These are phyloP conservation scores for Exserohilum rostratum DNA, from an alignment of 2,329 filamentous ascomycete genomes.

Conservation along the genomic window DNA sequence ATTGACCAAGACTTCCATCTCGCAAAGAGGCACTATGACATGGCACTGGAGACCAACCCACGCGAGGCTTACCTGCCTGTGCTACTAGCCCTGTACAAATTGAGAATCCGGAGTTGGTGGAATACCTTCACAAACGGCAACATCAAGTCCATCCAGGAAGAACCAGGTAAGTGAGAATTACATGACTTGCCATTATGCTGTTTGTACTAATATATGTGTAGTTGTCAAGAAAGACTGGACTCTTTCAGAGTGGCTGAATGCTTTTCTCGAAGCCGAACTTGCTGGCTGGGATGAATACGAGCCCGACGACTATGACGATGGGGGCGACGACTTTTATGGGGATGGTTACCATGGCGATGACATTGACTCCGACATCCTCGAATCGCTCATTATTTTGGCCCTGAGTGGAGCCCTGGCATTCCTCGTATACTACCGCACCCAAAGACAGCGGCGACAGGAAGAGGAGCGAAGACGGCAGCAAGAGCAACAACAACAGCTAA, in stretches of 20 bases:
- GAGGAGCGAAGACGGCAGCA: slow-evolving; percentile 44
- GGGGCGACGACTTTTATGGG: slow-evolving; percentile 63
- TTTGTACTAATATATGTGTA: slow-evolving; percentile 42
- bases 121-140: slow-evolving; percentile 90
- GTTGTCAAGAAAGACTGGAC: slow-evolving; percentile 76
- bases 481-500: slow-evolving; percentile 42
- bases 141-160: slow-evolving; percentile 89
- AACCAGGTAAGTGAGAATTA: slow-evolving; percentile 67
- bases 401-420: slow-evolving; percentile 76
- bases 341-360: slow-evolving; percentile 59
- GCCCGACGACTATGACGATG: slow-evolving; percentile 54
- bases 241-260: slow-evolving; percentile 82
- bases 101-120: slow-evolving; percentile 88
- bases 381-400: slow-evolving; percentile 82
- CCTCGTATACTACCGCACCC: slow-evolving; percentile 80
- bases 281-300: slow-evolving; percentile 64
- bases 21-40: slow-evolving; percentile 94
- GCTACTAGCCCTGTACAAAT: slow-evolving; percentile 82
- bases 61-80: slow-evolving; percentile 92
- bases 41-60: slow-evolving; percentile 84
- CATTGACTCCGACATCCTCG: slow-evolving; percentile 78
- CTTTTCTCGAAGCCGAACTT: slow-evolving; percentile 72
- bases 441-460: slow-evolving; percentile 59
- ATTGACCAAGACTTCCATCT: slow-evolving; percentile 95
- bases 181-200: background rate